A percentile compares a stretch with the other conserved stretches of the same genome.
Evolutionary conservation across 129 eudicot genomes (phyloP).

Genomic region (Tanacetum coccineum): DNA sequence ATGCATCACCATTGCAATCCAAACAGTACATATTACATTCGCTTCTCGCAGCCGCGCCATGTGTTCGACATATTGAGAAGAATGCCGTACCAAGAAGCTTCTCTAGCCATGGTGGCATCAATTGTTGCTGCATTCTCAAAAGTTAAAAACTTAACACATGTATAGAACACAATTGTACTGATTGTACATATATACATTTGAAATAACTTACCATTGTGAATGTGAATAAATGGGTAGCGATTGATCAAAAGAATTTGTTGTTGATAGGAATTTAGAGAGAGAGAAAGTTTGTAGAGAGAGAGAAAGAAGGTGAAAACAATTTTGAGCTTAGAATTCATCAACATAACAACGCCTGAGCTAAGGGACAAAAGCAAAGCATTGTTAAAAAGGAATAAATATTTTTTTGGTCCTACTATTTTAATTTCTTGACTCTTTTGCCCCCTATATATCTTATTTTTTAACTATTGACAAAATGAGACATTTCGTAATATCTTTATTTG

Average conservation of each 20-base stretch:
- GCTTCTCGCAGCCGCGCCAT: constrained; percentile 80
- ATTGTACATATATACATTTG: background rate
- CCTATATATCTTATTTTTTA: background rate
- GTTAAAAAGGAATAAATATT: constrained; percentile 26
- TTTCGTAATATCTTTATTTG: no score
- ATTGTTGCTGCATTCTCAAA: constrained; percentile 31
- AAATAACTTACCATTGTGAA: constrained; percentile 24
- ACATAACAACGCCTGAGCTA: constrained; percentile 49
- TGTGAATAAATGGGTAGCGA: constrained; percentile 5
- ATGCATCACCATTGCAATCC: constrained; percentile 71
- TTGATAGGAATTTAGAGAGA: constrained; percentile 31
- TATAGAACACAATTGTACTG: background rate
- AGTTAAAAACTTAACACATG: background rate
- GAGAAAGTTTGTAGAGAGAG: constrained; percentile 21
- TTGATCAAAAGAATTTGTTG: constrained; percentile 31
- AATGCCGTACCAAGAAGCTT: constrained; percentile 58
- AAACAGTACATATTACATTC: constrained; percentile 93
- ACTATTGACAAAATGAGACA: no score
- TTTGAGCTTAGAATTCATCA: constrained; percentile 83
- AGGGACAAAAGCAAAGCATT: constrained; percentile 39
- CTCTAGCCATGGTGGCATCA: constrained; percentile 93
- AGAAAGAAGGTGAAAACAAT: constrained; percentile 51
- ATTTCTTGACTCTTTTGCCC: constrained; percentile 8
- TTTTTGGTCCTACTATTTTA: constrained; percentile 22
- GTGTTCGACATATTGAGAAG: constrained; percentile 68